Conservation (phyloP, 2,329 filamentous ascomycete genomes). For the Cercospora citrullina region DNA sequence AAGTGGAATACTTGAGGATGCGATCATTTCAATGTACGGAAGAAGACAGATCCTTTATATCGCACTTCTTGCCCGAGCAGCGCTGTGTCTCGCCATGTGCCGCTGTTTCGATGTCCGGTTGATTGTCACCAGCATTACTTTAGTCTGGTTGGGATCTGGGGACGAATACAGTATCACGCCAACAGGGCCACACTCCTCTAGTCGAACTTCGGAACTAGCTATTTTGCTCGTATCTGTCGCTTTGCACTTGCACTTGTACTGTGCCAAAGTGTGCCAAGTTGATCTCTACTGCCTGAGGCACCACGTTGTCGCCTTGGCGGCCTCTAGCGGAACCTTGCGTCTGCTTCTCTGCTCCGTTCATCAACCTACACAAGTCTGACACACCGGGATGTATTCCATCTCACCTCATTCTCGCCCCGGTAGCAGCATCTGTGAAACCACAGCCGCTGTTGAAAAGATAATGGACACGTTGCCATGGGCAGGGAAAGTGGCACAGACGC, state of each 20-base stretch:
- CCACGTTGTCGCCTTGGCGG: background rate
- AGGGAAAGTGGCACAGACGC: background rate
- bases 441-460: background rate
- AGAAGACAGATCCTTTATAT: background rate
- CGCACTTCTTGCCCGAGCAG: background rate
- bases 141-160: background rate
- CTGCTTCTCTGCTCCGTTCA: background rate
- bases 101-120: background rate
- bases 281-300: background rate
- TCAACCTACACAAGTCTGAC: background rate
- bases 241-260: background rate
- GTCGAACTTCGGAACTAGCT: background rate
- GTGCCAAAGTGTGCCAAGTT: background rate
- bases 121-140: background rate
- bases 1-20: background rate
- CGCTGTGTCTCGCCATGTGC: background rate
- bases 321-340: background rate
- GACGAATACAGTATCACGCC: background rate
- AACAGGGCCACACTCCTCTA: background rate
- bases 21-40: background rate
- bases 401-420: background rate
- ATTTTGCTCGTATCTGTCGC: background rate
- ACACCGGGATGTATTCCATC: background rate
- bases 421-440: background rate
- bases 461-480: background rate